A percentile compares a stretch with the other conserved stretches of the same genome.
These are phyloP conservation scores for Cucumis melo DNA, from an alignment of 306 rosid genomes.

Conservation along the genomic window DNA sequence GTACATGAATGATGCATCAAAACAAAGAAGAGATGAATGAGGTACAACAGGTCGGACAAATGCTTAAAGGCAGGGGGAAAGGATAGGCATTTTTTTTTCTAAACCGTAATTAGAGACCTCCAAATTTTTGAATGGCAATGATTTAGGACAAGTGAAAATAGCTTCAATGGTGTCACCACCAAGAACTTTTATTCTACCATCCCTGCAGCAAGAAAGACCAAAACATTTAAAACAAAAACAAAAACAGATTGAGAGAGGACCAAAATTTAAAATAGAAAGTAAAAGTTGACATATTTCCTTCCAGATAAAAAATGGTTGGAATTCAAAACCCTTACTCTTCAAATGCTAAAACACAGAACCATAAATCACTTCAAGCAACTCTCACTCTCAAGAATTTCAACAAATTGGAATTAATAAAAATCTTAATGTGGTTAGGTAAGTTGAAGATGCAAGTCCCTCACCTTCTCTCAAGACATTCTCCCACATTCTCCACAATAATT, in stretches of 20 bases:
- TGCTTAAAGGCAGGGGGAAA: neutral
- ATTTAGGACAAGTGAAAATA: conserved; percentile 48
- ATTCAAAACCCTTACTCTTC: neutral
- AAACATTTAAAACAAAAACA: neutral
- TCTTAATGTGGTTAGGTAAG: neutral
- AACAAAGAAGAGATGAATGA: conserved; percentile 1
- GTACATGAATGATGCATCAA: neutral
- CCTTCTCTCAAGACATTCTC: neutral
- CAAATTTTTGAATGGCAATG: conserved; percentile 43
- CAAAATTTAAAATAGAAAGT: neutral
- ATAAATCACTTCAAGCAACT: neutral
- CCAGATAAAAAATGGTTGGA: neutral
- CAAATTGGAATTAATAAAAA: neutral
- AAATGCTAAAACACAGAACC: neutral
- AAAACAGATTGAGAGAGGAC: neutral
- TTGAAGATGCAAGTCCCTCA: neutral
- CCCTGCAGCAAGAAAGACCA: conserved; percentile 38
- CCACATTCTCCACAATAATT: neutral
- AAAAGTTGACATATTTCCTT: neutral
- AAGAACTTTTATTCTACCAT: conserved; percentile 81
- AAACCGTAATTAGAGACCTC: conserved; percentile 42
- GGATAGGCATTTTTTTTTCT: neutral
- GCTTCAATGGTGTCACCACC: conserved; percentile 79
- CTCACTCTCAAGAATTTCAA: conserved; percentile 7
- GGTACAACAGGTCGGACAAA: neutral